Evolutionary conservation across 805 yeast genomes (phyloP).

Genomic region (Nakazawaea holstii): DNA sequence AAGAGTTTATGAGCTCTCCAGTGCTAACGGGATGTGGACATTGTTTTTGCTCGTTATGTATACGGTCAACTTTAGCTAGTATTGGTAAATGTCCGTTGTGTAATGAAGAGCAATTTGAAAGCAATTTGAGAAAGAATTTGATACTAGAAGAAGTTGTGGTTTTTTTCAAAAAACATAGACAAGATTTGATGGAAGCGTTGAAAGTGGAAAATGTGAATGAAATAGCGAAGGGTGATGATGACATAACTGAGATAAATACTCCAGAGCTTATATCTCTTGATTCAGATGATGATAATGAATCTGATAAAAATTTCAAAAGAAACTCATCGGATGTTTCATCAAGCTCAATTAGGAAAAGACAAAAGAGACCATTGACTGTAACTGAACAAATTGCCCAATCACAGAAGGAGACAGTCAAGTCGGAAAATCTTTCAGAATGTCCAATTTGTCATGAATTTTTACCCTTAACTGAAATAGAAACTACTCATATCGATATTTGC

Average conservation of each 20-base stretch:
- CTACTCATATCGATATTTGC: slow-evolving; percentile 60
- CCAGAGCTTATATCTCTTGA: slow-evolving; percentile 14
- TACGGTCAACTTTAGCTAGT: slow-evolving; percentile 60
- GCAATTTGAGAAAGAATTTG: slow-evolving; percentile 60
- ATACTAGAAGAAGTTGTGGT: slow-evolving; percentile 66
- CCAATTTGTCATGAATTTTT: slow-evolving; percentile 59
- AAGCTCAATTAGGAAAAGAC: not conserved
- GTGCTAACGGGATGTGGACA: slow-evolving; percentile 83
- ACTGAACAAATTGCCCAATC: slow-evolving; percentile 7
- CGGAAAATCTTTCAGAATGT: slow-evolving; percentile 42
- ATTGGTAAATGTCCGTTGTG: slow-evolving; percentile 76
- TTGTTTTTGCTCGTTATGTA: slow-evolving; percentile 84
- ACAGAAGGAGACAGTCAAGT: slow-evolving; percentile 10
- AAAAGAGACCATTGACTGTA: slow-evolving; percentile 2
- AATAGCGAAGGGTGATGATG: slow-evolving; percentile 13
- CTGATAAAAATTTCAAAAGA: slow-evolving; percentile 13
- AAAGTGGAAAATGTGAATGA: slow-evolving; percentile 11
- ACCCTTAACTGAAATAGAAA: slow-evolving; percentile 51
- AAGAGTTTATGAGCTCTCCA: slow-evolving; percentile 76
- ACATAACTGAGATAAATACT: slow-evolving; percentile 21
- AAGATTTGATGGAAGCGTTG: slow-evolving; percentile 29
- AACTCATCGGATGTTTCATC: slow-evolving; percentile 2
- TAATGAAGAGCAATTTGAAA: slow-evolving; percentile 61
- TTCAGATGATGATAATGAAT: slow-evolving; percentile 14
- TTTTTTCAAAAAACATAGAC: slow-evolving; percentile 42